phyloP scores from a whole-genome alignment of 768 basidiomycete species.

The Termitomyces sp. region DNA sequence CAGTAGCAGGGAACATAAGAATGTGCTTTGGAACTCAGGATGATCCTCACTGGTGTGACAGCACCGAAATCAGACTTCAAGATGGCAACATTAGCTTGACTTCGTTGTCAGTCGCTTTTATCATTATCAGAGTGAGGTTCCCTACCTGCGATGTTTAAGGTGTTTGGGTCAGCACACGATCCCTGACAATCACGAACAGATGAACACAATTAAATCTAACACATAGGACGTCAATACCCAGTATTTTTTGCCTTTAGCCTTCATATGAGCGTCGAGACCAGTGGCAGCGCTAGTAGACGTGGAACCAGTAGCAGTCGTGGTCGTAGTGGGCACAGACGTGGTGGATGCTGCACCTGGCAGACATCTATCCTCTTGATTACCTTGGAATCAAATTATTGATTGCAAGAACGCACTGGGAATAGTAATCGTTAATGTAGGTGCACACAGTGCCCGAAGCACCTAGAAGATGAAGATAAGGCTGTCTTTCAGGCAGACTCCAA shows the following conservation, averaged over 20 bases:
- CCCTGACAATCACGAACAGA: slow-evolving; percentile 14
- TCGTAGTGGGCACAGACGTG: slow-evolving; percentile 14
- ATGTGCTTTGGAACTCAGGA: not conserved
- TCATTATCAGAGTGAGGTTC: not conserved
- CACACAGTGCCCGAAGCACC: slow-evolving; percentile 29
- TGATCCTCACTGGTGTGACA: slow-evolving; percentile 26
- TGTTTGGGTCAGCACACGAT: slow-evolving; percentile 24
- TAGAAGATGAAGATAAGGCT: not conserved
- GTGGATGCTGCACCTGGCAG: slow-evolving; percentile 15
- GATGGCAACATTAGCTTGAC: slow-evolving; percentile 24
- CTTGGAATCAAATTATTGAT: not conserved
- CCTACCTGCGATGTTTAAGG: slow-evolving; percentile 24
- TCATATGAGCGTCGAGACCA: slow-evolving; percentile 16
- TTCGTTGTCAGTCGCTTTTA: not conserved
- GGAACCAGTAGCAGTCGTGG: slow-evolving; percentile 8
- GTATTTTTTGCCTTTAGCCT: slow-evolving; percentile 23
- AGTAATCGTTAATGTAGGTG: slow-evolving; percentile 23
- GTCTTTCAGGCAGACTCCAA: not conserved
- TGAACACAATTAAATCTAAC: not conserved
- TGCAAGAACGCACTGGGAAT: slow-evolving; percentile 15
- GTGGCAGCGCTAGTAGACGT: slow-evolving; percentile 14
- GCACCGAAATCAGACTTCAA: slow-evolving; percentile 30
- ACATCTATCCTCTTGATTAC: slow-evolving; percentile 16
- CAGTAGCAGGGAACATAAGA: not conserved
- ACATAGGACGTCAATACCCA: slow-evolving; percentile 13